Conservation (phyloP, 805 yeast genomes). For the Candida takata region DNA sequence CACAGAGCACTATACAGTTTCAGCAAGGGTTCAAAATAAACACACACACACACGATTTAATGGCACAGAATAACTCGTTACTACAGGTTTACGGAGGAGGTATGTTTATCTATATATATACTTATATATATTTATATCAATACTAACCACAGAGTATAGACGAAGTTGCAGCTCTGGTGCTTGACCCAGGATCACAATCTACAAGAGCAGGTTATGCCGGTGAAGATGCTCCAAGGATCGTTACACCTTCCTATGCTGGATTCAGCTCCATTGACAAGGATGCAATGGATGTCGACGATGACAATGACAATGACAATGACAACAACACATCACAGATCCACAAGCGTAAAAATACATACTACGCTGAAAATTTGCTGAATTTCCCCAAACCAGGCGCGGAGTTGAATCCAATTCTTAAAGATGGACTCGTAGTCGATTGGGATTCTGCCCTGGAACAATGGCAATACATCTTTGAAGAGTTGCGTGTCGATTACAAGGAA, state of each 20-base stretch:
- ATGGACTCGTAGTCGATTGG: conserved; percentile 73
- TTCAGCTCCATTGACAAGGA: conserved; percentile 13
- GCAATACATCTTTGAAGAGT: conserved; percentile 46
- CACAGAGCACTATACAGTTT: too few relatives aligned
- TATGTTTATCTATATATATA: too few relatives aligned
- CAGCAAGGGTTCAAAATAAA: too few relatives aligned
- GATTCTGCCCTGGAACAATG: conserved; percentile 77
- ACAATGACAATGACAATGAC: conserved; percentile 10
- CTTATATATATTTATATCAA: not conserved
- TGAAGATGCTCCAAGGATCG: conserved; percentile 75
- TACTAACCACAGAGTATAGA: conserved; percentile 37
- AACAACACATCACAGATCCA: too few relatives aligned
- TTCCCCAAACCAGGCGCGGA: conserved; percentile 47
- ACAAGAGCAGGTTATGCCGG: conserved; percentile 92
- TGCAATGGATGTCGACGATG: conserved; percentile 20
- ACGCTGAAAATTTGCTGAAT: conserved; percentile 36
- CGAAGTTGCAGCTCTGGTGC: conserved; percentile 84
- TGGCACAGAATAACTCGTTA: conserved; percentile 21
- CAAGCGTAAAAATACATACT: conserved; percentile 24
- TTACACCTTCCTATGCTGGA: conserved; percentile 67
- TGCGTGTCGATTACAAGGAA: conserved; percentile 49
- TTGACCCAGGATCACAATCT: conserved; percentile 82
- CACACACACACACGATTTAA: too few relatives aligned
- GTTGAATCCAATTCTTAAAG: conserved; percentile 50
- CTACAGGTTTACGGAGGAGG: conserved; percentile 20